phyloP scores from a whole-genome alignment of 2,329 filamentous ascomycete species.

The Ascochyta pisi region DNA sequence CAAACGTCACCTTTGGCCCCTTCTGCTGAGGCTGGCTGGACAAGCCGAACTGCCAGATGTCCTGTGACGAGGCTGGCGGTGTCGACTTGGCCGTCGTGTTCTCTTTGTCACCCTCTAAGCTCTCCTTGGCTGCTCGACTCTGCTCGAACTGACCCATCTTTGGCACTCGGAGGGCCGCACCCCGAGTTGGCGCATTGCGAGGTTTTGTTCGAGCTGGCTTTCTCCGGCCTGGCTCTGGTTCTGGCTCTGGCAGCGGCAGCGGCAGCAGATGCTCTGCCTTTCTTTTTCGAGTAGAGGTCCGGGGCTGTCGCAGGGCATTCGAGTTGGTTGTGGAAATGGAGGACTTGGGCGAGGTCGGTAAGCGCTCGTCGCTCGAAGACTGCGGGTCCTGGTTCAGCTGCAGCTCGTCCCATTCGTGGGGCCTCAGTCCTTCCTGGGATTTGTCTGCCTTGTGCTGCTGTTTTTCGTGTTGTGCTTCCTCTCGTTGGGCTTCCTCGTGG shows the following conservation, averaged over 20 bases:
- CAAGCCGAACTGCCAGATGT: constrained; percentile 1
- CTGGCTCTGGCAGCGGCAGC: neutral
- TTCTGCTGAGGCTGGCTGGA: constrained; percentile 17
- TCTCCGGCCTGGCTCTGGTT: neutral
- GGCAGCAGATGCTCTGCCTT: constrained; percentile 1
- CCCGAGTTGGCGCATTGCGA: neutral
- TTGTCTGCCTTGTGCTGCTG: neutral
- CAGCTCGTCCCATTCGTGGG: neutral
- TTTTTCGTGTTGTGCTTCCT: too few species aligned
- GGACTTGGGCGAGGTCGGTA: neutral
- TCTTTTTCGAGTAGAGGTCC: constrained; percentile 1
- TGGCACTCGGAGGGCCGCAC: neutral
- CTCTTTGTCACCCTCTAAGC: constrained; percentile 26
- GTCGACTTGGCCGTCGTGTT: constrained; percentile 6
- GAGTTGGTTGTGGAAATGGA: neutral
- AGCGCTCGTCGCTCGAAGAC: constrained; percentile 31
- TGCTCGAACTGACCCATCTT: neutral
- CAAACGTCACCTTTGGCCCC: constrained; percentile 10
- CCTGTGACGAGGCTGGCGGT: constrained; percentile 6
- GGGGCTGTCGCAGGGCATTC: neutral
- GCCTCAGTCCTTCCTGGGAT: neutral
- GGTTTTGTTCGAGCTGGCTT: constrained; percentile 8
- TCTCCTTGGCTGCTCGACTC: constrained; percentile 19
- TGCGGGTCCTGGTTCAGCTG: constrained; percentile 30
- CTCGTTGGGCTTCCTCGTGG: constrained; percentile 37